Base-by-base conservation (phyloP, 2,329 filamentous ascomycete genomes). In the Sporothrix inflata region DNA sequence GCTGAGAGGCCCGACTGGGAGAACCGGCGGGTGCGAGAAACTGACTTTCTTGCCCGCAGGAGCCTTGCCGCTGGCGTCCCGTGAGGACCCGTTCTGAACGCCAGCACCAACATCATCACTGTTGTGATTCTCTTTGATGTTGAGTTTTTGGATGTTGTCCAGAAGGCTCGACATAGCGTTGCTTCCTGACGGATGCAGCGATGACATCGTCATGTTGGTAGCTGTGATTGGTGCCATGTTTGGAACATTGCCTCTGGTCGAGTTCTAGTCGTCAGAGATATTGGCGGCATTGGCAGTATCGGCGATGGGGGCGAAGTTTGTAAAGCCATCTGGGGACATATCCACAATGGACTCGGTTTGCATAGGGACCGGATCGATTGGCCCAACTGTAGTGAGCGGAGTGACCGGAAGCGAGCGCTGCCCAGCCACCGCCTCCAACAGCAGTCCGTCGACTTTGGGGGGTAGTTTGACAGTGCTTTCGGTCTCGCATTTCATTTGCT, bases 401-500 rank as follows among this genome's bases (percentile, higher is more conserved):
- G 21, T 63, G 7, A 21, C 42, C 49, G 53, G 45, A 21, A 71
- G 49, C 21, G 61, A 63, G 42, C 66, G 42, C 24, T 51, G 45
- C 49, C 69, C 71, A 1, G 53, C 63, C 11, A 53, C 63, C 4
- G 69, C 16, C 14, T 72, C 73, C 4, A 61, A 55, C 2, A 73
- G 63, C 14, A 73, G 67, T 12, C 40, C 69, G 27, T 71, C 71
- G 12, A 49, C 63, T 40, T 70, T 69, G 7, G 16, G 30, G 2
- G 75, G 75, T 6, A 76, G 70, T 27, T 73, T 75, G 51, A 76
- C 71, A 0, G 67, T 74, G 66, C 73, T 76, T 45, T 73, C 70
- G 2, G 74, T 81, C 69, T 85, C 83, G 24, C 80, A 79, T 72
- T 85, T 83, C 82, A 86, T 84, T 81, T 87, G 84, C 40, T 85